These are phyloP conservation scores for Aspergillus phoenicis DNA, from an alignment of 2,329 filamentous ascomycete species.

Conservation along the genomic window DNA sequence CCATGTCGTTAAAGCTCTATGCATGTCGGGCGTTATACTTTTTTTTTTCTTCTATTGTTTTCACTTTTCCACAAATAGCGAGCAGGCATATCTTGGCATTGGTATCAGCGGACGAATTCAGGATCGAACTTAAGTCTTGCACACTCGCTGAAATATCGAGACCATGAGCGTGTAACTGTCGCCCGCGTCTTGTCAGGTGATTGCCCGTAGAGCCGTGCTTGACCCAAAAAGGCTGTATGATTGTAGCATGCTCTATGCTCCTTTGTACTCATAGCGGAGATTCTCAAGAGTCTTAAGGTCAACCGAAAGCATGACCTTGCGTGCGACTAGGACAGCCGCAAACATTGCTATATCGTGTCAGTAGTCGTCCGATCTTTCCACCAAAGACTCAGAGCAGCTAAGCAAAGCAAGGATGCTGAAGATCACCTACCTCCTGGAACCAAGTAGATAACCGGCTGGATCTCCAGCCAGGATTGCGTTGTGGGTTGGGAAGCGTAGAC, in stretches of 20 bases:
- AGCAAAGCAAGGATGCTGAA: neutral
- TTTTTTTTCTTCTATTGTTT: too few species aligned
- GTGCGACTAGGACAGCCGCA: constrained; percentile 34
- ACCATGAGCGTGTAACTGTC: neutral
- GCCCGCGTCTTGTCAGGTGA: too few species aligned
- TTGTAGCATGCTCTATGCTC: constrained; percentile 30
- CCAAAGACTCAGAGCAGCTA: neutral
- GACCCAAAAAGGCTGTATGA: neutral
- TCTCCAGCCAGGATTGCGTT: constrained; percentile 18
- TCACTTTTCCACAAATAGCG: neutral
- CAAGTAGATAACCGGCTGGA: constrained; percentile 35
- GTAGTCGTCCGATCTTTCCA: constrained; percentile 20
- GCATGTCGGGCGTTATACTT: neutral
- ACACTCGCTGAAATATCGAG: neutral
- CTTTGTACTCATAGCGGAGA: constrained; percentile 47
- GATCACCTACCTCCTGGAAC: constrained; percentile 41
- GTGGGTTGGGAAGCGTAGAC: constrained; percentile 27
- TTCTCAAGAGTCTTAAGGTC: constrained; percentile 41
- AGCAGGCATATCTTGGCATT: neutral
- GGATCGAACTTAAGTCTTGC: neutral
- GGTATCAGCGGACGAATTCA: neutral
- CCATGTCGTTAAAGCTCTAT: neutral
- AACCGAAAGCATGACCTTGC: constrained; percentile 41
- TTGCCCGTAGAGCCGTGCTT: too few species aligned
- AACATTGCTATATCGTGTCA: constrained; percentile 37